Evolutionary conservation across 768 basidiomycete genomes (phyloP).

Genomic region (Lentinula aciculospora): DNA sequence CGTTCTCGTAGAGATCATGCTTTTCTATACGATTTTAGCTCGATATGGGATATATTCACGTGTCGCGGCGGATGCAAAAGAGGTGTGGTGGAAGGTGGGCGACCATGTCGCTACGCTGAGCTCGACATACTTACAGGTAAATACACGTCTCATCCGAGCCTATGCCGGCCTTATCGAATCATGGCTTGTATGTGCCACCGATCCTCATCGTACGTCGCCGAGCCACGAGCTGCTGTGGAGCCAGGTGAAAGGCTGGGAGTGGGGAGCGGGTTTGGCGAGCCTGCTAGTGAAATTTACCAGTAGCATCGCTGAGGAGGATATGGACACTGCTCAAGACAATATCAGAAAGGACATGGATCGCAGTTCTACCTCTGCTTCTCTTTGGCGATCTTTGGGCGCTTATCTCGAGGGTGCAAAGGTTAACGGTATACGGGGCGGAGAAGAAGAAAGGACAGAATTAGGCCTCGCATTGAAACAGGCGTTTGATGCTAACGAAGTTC

Average conservation of each 20-base stretch:
- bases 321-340: not conserved
- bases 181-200: conserved; percentile 82
- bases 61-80: conserved; percentile 55
- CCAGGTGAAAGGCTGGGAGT: conserved; percentile 74
- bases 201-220: conserved; percentile 86
- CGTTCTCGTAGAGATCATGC: conserved; percentile 54
- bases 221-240: conserved; percentile 89
- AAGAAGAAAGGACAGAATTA: conserved; percentile 47
- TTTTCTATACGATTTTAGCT: conserved; percentile 59
- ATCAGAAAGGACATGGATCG: not conserved
- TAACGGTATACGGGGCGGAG: conserved; percentile 65
- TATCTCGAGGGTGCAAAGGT: conserved; percentile 77
- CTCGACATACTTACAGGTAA: conserved; percentile 9
- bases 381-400: conserved; percentile 51
- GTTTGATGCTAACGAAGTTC: not conserved
- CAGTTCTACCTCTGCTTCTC: conserved; percentile 20
- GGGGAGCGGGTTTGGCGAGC: conserved; percentile 54
- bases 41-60: conserved; percentile 76
- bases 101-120: not conserved
- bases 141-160: conserved; percentile 19
- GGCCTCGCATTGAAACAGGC: not conserved
- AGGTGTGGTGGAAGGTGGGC: conserved; percentile 10
- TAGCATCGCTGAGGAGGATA: not conserved
- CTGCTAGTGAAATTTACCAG: conserved; percentile 15
- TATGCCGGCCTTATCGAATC: conserved; percentile 58